Evolutionary conservation across 2,329 filamentous ascomycete genomes (phyloP), one percentile per base, ranked within the genome.

Genomic region (Pestalotiopsis sp.): DNA sequence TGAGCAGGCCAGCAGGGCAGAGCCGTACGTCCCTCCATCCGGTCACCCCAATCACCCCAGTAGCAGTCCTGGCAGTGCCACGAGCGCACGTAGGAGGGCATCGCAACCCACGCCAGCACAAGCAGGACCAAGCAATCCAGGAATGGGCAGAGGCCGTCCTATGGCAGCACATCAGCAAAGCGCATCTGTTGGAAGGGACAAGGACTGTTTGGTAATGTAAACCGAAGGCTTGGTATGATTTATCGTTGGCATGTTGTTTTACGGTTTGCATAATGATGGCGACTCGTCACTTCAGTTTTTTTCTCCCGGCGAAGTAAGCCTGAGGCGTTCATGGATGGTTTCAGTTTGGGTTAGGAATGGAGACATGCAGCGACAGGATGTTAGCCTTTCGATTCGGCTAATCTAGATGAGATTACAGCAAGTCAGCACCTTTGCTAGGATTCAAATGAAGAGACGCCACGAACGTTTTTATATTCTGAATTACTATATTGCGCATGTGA

Each of bases 1-100:
- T 72, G 87, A 89, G 76, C 85, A 89, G 75, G 86, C 87, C 3
- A 82, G 86, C 20, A 83, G 84, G 67, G 81, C 84, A 65, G 78
- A 80, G 9, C 82, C 85, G 3, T 89, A 88, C 70, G 79, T 83
- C 11, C 87, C 87, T 25, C 86, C 86, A 0, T 75, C 80, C 3
- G 86, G 86, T 20, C 84, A 88, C 64, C 86, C 85, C 0, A 84
- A 77, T 56, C 85, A 88, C 70, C 80, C 83, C 9, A 75, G 76
- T 4, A 86, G 83, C 71, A 81, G 75, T 52, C 80, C 78, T 14
- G 70, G 69, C n/a, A 72, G 68, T 11, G 56, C 75, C 17, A 69
- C 70, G 39, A 49, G 74, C 38, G 70, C 74, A 57, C 69, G 74
- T 45, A 72, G 74, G 45, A 71, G 73, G 25, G 45, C 41, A 41